Evolutionary conservation across 495 filamentous ascomycete genomes (phyloP).

Genomic region (Penicillium pancosmium): DNA sequence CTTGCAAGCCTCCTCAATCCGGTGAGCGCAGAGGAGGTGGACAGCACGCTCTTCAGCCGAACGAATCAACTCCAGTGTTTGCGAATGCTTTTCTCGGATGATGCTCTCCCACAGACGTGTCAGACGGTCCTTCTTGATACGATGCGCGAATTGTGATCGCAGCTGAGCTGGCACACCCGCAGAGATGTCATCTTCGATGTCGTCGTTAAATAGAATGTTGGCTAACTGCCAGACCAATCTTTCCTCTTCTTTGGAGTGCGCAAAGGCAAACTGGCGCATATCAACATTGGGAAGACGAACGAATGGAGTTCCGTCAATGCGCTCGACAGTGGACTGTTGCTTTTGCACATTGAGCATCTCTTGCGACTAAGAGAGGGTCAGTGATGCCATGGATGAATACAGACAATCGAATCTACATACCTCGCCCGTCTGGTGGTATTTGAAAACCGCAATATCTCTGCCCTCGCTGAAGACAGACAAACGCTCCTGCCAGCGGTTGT

Average conservation of each 20-base stretch:
- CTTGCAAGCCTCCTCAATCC: conserved; percentile 78
- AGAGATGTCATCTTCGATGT: conserved; percentile 50
- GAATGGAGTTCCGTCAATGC: conserved; percentile 43
- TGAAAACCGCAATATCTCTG: conserved; percentile 37
- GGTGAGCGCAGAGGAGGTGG: conserved; percentile 73
- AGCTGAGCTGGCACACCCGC: conserved; percentile 44
- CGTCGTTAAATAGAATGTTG: conserved; percentile 82
- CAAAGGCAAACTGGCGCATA: conserved; percentile 39
- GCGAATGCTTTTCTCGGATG: conserved; percentile 50
- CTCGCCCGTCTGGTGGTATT: conserved; percentile 25
- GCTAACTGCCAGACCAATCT: conserved; percentile 60
- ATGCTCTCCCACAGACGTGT: conserved; percentile 49
- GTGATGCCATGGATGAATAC: background rate
- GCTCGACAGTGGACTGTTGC: conserved; percentile 37
- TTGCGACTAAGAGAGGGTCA: conserved; percentile 26
- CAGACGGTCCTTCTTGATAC: conserved; percentile 57
- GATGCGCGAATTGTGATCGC: conserved; percentile 44
- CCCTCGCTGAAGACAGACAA: conserved; percentile 44
- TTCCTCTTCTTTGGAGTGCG: conserved; percentile 36
- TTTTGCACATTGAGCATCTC: conserved; percentile 43
- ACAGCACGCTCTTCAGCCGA: conserved; percentile 82
- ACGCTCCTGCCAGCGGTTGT: conserved; percentile 36
- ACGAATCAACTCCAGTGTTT: conserved; percentile 50
- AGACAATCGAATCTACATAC: conserved; percentile 23
- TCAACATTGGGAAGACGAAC: conserved; percentile 38